Base-by-base conservation (phyloP, 768 basidiomycete genomes). In the Coprinellus aureogranulatus region DNA sequence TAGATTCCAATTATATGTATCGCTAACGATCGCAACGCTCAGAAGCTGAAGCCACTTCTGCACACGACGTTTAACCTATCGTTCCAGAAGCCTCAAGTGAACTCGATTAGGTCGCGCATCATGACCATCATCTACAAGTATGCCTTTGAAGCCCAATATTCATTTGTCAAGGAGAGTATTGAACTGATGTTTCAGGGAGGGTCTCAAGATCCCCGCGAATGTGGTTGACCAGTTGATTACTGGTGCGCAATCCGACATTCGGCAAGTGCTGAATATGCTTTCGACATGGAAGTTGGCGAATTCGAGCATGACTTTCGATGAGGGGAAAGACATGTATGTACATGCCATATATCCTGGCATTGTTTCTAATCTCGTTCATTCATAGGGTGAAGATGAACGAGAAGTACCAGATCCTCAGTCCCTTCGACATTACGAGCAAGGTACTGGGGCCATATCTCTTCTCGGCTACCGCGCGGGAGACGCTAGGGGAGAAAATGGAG, bases 1-100 rank as follows among this genome's bases (percentile, higher is more conserved):
- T 57, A 97, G 94, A 85, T 97, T 49, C 97, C 97, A 0, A 92
- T 99, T 61, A 97, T 99, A 31, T 94, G 96, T 64, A 98, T 99
- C 59, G 95, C 94, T 31, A 99, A 99, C 64, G 97, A 99, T 67
- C 77, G 82, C 23, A 79, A 80, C 1, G 85, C 86, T n/a, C 90
- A 85, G 62, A 99, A 99, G 72, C 81, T 99, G 68, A 98, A 92
- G 71, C 95, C 97, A 0, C 74, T 99, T 9, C 68, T 78, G 55
- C 67, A 70, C 5, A 91, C 87, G 1, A 88, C 92, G 1, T 96
- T 81, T 68, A 82, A 78, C 58, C 76, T 98, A 64, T 61, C 84
- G 0, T 99, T 96, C 78, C 79, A 77, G 52, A 87, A 87, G 68
- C 96, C 96, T 3, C 84, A 84, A 20, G 90, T 86, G 0, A 75